These are phyloP conservation scores for Eucalyptus sp. DNA, from an alignment of 345 rosid genomes.

Conservation along the genomic window DNA sequence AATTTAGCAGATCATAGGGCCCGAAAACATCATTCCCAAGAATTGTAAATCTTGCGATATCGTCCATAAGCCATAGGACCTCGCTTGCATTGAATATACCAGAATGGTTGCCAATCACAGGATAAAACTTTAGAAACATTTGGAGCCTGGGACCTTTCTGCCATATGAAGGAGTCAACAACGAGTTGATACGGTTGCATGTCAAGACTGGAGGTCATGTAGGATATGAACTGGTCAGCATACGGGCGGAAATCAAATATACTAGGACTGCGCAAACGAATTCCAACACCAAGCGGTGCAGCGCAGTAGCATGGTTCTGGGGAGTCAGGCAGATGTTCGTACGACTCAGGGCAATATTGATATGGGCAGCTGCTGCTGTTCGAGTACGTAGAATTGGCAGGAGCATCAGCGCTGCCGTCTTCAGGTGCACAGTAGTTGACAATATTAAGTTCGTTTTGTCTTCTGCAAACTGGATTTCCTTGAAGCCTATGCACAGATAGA, in stretches of 20 bases:
- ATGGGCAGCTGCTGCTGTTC: constrained; percentile 6
- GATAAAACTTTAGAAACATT: constrained; percentile 32
- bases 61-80: constrained; percentile 10
- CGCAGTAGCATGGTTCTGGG: constrained; percentile 36
- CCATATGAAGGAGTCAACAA: constrained; percentile 25
- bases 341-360: constrained; percentile 20
- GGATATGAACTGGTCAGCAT: neutral
- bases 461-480: constrained; percentile 46
- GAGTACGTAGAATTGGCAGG: constrained; percentile 4
- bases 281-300: constrained; percentile 33
- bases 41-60: constrained; percentile 18
- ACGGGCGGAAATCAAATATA: constrained; percentile 32
- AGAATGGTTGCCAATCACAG: neutral
- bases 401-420: constrained; percentile 3
- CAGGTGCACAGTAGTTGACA: constrained; percentile 22
- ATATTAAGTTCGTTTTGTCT: constrained; percentile 15
- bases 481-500: constrained; percentile 28
- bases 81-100: constrained; percentile 15
- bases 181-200: constrained; percentile 26
- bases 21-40: constrained; percentile 17
- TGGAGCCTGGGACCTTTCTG: constrained; percentile 27
- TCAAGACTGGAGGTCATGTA: constrained; percentile 13
- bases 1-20: constrained; percentile 40
- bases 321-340: constrained; percentile 19
- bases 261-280: constrained; percentile 42